Evolutionary conservation across 2,329 filamentous ascomycete species (phyloP), one percentile per base, ranked within the genome.

Genomic region (Stachybotrys chartarum): DNA sequence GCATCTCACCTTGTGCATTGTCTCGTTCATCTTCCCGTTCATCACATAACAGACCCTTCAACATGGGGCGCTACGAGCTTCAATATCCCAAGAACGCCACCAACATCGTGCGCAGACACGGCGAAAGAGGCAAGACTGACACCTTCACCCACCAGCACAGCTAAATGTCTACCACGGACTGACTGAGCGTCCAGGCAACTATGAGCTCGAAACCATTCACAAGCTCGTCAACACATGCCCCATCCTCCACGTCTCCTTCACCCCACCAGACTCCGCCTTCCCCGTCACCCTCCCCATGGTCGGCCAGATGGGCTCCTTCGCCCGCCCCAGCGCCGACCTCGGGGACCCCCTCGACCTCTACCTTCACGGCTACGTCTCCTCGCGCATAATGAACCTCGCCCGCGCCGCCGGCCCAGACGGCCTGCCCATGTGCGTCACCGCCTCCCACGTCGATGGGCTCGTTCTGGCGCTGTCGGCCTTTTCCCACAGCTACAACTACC

Each of bases 401-500:
- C 63, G 70, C 48, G 58, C 54, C 3, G 54, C 55, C 12, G 55
- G 50, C 1, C 52, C 51, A 3, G 63, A 75, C 30, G 86, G 86
- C 10, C 70, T 95, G 18, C 88, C 90, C 1, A 73, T 95, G 47
- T 87, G 83, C 64, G 77, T 94, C 39, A 80, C 86, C 24, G 88
- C 88, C 1, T 88, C 84, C 50, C 84, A 87, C 66, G 73, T 95
- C 45, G 90, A 96, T 72, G 91, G 90, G 45, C 76, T 94, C 53
- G 85, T 96, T 8, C 82, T 96, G 35, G 82, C 88, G 18, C 79
- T 95, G 14, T 91, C 90, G 0, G 88, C 90, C 12, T 88, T 90
- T 74, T 83, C 82, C 57, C 90, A 95, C 75, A 89, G 83, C 73
- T 92, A 90, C 76, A 93, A 95, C 76, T 96, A 94, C 74, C 88